These are phyloP conservation scores for Penicillium parvum DNA, from an alignment of 495 filamentous ascomycete species.

Conservation along the genomic window DNA sequence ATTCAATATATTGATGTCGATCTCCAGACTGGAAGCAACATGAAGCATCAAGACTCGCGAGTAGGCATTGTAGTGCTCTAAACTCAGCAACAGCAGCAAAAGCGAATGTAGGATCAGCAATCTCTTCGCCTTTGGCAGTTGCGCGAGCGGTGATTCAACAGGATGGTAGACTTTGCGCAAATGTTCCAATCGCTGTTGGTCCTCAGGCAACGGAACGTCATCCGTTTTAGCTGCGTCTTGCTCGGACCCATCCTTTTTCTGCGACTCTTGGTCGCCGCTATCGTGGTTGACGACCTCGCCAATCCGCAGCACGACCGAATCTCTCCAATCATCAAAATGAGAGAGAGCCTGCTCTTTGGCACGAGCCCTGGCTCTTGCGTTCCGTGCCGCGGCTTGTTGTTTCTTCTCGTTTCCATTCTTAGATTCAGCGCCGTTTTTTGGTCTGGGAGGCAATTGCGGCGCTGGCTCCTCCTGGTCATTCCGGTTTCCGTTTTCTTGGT, in stretches of 20 bases:
- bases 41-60: slow-evolving; percentile 71
- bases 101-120: slow-evolving; percentile 56
- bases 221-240: slow-evolving; percentile 15
- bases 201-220: slow-evolving; percentile 22
- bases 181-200: slow-evolving; percentile 24
- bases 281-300: slow-evolving; percentile 62
- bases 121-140: slow-evolving; percentile 37
- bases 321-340: slow-evolving; percentile 63
- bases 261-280: slow-evolving; percentile 31
- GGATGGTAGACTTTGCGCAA: slow-evolving; percentile 43
- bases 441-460: slow-evolving; percentile 15
- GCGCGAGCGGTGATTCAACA: slow-evolving; percentile 39
- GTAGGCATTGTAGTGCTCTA: slow-evolving; percentile 75
- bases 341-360: slow-evolving; percentile 40
- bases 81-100: slow-evolving; percentile 67
- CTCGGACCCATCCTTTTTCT: slow-evolving; percentile 5
- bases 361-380: slow-evolving; percentile 8
- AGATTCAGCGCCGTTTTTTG: slow-evolving; percentile 7
- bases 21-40: slow-evolving; percentile 60
- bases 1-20: slow-evolving; percentile 60
- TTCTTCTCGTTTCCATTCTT: not conserved
- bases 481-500: too few species aligned
- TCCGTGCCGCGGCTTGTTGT: slow-evolving; percentile 5
- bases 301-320: slow-evolving; percentile 55
- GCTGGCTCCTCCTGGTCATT: slow-evolving; percentile 9